A percentile compares a stretch with the other conserved stretches of the same genome.
phyloP scores from a whole-genome alignment of 225 moss, liverwort and hornwort genomes.

The Physcomitrium patens region DNA sequence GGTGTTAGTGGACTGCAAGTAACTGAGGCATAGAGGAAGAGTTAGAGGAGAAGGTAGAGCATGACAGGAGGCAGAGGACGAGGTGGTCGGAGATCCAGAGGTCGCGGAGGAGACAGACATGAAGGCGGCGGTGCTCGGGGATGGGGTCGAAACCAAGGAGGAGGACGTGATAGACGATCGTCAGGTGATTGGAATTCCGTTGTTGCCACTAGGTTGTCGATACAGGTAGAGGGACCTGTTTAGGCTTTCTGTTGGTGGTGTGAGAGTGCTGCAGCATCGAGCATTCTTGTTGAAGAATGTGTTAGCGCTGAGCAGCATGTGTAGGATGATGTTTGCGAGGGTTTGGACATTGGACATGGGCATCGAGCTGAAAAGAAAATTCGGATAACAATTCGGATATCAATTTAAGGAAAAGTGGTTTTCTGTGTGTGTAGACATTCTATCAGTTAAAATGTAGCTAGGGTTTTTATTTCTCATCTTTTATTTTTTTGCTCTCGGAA shows the following conservation, averaged over 20 bases:
- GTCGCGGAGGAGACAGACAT: slow-evolving; percentile 43
- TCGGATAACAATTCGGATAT: slow-evolving; percentile 26
- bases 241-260: slow-evolving; percentile 26
- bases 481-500: neutral
- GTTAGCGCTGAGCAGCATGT: neutral
- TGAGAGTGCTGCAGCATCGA: slow-evolving; percentile 9
- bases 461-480: neutral
- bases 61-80: slow-evolving; percentile 44
- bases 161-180: slow-evolving; percentile 35
- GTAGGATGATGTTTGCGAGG: neutral
- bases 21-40: neutral
- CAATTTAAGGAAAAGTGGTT: slow-evolving; percentile 3
- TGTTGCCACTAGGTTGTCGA: neutral
- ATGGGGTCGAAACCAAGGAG: slow-evolving; percentile 43
- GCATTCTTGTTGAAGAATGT: neutral
- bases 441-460: slow-evolving; percentile 24
- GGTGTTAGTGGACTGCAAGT: neutral
- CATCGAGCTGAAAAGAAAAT: slow-evolving; percentile 16
- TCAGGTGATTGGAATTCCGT: slow-evolving; percentile 32
- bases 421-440: neutral
- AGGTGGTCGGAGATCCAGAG: slow-evolving; percentile 44
- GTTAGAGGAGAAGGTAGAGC: slow-evolving; percentile 5
- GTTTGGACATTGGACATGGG: neutral
- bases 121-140: slow-evolving; percentile 40
- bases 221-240: neutral